phyloP scores from a whole-genome alignment of 805 yeast genomes.

The Wickerhamiella bombiphila region DNA sequence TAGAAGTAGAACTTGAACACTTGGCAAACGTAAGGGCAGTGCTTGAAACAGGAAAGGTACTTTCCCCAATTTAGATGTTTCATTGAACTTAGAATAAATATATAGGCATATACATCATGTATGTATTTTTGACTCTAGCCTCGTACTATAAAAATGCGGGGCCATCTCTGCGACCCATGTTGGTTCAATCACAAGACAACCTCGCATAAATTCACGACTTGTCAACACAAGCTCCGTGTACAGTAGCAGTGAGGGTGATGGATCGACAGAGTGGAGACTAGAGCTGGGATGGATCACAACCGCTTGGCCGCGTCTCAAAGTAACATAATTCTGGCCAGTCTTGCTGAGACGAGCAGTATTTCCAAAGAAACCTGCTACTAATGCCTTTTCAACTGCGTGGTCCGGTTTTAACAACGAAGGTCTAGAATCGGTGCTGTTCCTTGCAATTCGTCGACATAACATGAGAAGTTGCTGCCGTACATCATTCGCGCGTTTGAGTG shows the following conservation, averaged over 20 bases:
- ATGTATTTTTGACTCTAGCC: not conserved
- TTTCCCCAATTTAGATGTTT: not conserved
- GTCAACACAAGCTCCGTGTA: slow-evolving; percentile 75
- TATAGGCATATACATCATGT: not conserved
- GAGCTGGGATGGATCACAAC: slow-evolving; percentile 85
- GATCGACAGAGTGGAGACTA: slow-evolving; percentile 35
- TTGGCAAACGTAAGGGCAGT: slow-evolving; percentile 44
- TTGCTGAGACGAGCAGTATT: slow-evolving; percentile 24
- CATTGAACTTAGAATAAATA: not conserved
- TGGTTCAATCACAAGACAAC: slow-evolving; percentile 69
- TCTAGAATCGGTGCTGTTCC: too few relatives aligned
- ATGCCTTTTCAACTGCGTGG: slow-evolving; percentile 38
- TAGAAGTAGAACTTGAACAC: slow-evolving; percentile 60
- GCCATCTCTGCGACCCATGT: slow-evolving; percentile 53
- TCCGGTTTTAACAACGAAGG: slow-evolving; percentile 50
- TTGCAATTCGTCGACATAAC: slow-evolving; percentile 36
- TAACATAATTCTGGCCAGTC: slow-evolving; percentile 49
- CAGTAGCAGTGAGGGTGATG: slow-evolving; percentile 54
- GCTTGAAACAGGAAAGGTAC: slow-evolving; percentile 47
- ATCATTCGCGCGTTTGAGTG: slow-evolving; percentile 63
- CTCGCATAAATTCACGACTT: slow-evolving; percentile 82
- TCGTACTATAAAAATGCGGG: slow-evolving; percentile 23
- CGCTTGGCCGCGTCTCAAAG: slow-evolving; percentile 48
- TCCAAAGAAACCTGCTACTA: slow-evolving; percentile 17
- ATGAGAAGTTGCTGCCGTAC: slow-evolving; percentile 56